phyloP scores from a whole-genome alignment of 2,329 filamentous ascomycete genomes.

The Colletotrichum chrysophilum region DNA sequence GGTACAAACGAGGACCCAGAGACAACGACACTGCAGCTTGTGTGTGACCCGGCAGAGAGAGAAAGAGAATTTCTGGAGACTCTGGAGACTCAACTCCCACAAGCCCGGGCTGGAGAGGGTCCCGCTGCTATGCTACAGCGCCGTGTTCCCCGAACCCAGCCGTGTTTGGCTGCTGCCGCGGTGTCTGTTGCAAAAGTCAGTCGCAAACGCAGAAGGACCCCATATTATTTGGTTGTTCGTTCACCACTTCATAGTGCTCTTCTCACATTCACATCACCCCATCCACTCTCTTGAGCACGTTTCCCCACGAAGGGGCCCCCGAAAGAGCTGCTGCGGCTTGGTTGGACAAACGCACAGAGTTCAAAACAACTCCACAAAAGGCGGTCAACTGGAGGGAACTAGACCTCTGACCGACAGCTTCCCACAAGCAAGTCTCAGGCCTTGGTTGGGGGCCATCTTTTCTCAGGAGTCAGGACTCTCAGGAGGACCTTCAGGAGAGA shows the following conservation, averaged over 20 bases:
- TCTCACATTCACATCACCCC: conserved; percentile 9
- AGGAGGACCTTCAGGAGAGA: not conserved
- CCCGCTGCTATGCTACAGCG: not conserved
- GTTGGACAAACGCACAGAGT: not conserved
- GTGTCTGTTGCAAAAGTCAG: not conserved
- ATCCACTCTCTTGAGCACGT: conserved; percentile 22
- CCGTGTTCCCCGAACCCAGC: not conserved
- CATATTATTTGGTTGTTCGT: not conserved
- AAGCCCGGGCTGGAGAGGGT: not conserved
- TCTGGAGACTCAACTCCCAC: not conserved
- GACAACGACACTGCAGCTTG: not conserved
- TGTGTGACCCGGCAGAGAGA: not conserved
- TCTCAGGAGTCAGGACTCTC: not conserved
- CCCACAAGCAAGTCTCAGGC: not conserved
- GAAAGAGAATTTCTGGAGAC: not conserved
- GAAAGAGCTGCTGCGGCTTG: not conserved
- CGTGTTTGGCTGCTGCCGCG: not conserved
- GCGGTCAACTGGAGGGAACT: not conserved
- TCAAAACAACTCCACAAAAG: conserved; percentile 13
- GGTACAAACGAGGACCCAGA: not conserved
- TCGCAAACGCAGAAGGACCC: not conserved
- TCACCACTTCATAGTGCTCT: not conserved
- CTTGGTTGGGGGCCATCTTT: not conserved
- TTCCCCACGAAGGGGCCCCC: conserved; percentile 6
- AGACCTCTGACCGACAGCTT: not conserved